Base-by-base conservation (phyloP, 352 stramenopile genomes). In the Globisporangium cylindrosporum region DNA sequence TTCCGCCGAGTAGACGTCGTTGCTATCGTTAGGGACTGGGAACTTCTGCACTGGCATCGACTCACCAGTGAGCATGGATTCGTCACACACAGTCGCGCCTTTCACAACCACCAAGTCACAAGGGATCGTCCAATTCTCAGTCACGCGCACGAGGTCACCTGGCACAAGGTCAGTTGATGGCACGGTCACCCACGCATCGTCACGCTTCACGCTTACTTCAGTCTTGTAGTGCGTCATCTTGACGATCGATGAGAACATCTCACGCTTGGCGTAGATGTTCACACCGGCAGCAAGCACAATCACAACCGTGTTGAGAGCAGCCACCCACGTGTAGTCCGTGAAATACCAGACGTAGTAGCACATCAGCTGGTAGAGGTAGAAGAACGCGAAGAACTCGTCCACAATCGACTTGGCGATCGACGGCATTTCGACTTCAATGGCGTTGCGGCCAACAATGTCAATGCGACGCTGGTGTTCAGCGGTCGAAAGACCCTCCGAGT, bases 11-110 rank as follows among this genome's bases (percentile, higher is more conserved):
- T 90, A 92, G 34, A 86, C 79, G 27, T 88, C 70, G 29, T 58
- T 71, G 66, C 76, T 88, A 59, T 82, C 74, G 36, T 75, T 73
- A 0, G 82, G 81, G 20, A 89, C 57, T 9, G 82, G 81, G 69
- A 89, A 88, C 69, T 97, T 98, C 57, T 88, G 82, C 53, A 97
- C 88, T 1, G 91, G 91, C 75, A 95, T 96, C 15, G 90, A 92
- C 66, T 94, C 86, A 38, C 86, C 86, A 12, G 84, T 94, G 5
- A 94, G 70, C 76, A 87, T 86, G 0, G 82, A 89, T 67, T 94
- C 86, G 63, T 94, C 82, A 34, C 84, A 91, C 18, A 94, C 79
- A 3, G 79, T 85, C 0, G 76, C 76, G 43, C 86, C 86, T 67
- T 88, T 88, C 41, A 92, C 71, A 43, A 94, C 75, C 29, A 90